A percentile compares a stretch with the other conserved stretches of the same genome.
Evolutionary conservation across 1,284 basidiomycete species (phyloP).

Genomic region (Takashimella koratensis): DNA sequence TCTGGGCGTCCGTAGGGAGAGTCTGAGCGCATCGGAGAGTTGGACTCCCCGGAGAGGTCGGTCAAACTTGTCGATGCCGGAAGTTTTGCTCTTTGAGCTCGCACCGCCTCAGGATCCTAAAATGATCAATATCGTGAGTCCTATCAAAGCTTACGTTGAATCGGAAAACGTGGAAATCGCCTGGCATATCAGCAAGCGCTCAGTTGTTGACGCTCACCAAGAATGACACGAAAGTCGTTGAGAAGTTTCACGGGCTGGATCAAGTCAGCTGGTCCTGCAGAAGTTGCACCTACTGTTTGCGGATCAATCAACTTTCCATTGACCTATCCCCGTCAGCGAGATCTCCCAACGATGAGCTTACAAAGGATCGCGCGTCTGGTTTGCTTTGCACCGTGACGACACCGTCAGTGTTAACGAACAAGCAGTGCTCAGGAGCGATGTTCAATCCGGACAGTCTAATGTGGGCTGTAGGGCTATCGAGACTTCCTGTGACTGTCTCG

Average conservation of each 20-base stretch:
- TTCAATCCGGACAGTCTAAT: slow-evolving; percentile 91
- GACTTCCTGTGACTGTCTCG: slow-evolving; percentile 74
- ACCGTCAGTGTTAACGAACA: slow-evolving; percentile 80
- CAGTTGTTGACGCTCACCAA: slow-evolving; percentile 50
- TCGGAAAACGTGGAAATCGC: slow-evolving; percentile 95
- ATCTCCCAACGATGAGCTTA: too few species aligned
- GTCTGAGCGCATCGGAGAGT: slow-evolving; percentile 55
- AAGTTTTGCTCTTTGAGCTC: slow-evolving; percentile 73
- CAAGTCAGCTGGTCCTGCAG: neutral
- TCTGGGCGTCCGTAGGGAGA: slow-evolving; percentile 40
- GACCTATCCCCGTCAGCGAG: too few species aligned
- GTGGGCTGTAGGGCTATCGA: slow-evolving; percentile 76
- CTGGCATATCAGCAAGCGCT: neutral
- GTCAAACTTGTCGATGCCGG: slow-evolving; percentile 20
- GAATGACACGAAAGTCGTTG: slow-evolving; percentile 92
- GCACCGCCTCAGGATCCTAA: slow-evolving; percentile 74
- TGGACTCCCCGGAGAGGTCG: slow-evolving; percentile 36
- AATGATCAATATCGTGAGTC: neutral
- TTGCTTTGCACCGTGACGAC: slow-evolving; percentile 76
- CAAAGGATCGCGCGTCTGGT: slow-evolving; percentile 69
- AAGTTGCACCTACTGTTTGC: slow-evolving; percentile 57
- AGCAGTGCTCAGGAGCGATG: slow-evolving; percentile 88
- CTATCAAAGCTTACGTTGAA: slow-evolving; percentile 70
- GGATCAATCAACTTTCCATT: slow-evolving; percentile 84
- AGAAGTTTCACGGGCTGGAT: slow-evolving; percentile 44